Conservation (phyloP, 441 rosid genomes). For the Gossypium laxum region DNA sequence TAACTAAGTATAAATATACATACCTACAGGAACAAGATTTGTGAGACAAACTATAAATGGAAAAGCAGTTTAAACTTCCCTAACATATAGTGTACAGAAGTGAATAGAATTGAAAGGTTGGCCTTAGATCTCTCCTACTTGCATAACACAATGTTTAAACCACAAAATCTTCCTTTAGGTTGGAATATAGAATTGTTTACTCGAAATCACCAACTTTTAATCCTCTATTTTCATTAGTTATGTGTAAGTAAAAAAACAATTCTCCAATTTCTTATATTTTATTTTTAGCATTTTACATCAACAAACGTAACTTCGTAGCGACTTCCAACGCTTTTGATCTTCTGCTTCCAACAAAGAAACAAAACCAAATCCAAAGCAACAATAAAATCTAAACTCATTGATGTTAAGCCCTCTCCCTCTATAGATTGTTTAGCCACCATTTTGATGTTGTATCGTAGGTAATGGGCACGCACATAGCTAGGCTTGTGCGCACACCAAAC, state of each 20-base stretch:
- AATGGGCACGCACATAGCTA: slow-evolving; percentile 50
- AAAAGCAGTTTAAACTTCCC: neutral
- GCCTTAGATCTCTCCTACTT: slow-evolving; percentile 8
- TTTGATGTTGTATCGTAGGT: slow-evolving; percentile 20
- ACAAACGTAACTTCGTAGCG: neutral
- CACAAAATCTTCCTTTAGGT: neutral
- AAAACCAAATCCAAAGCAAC: slow-evolving; percentile 2
- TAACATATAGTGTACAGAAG: neutral
- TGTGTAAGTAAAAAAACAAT: neutral
- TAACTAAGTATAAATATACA: too few species aligned
- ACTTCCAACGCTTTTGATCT: neutral
- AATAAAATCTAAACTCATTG: neutral
- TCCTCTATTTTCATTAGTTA: neutral
- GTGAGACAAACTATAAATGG: neutral
- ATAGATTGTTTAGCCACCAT: slow-evolving; percentile 1
- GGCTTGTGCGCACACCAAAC: slow-evolving; percentile 43
- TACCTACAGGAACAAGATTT: neutral
- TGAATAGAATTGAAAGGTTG: neutral
- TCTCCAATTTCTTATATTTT: slow-evolving; percentile 14
- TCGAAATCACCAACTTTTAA: neutral
- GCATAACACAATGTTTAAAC: slow-evolving; percentile 17
- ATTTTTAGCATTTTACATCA: slow-evolving; percentile 6
- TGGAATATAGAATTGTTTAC: neutral
- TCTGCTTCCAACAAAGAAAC: neutral
- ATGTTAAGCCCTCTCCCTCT: neutral